Evolutionary conservation across 1,284 basidiomycete genomes (phyloP).

Genomic region (Cutaneotrichosporon curvatum): DNA sequence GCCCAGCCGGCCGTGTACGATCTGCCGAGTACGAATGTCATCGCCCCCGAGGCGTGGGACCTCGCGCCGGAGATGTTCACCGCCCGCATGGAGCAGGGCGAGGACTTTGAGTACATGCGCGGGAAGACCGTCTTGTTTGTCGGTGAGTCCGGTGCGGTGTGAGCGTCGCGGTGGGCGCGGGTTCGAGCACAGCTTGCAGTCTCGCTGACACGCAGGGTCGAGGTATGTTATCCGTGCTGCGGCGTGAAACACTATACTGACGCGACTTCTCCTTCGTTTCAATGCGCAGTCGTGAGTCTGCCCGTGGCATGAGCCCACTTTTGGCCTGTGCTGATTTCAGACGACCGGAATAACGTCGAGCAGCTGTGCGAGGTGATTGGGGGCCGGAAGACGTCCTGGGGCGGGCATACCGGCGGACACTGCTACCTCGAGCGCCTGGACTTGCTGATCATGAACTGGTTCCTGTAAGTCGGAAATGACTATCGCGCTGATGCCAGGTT

Average conservation of each 20-base stretch:
- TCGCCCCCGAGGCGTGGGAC: conserved; percentile 8
- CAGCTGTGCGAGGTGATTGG: conserved; percentile 9
- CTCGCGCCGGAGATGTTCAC: conserved; percentile 10
- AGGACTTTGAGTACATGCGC: conserved; percentile 14
- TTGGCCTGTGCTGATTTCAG: neutral
- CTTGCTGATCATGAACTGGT: conserved; percentile 20
- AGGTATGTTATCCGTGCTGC: neutral
- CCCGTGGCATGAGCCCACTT: too few species aligned
- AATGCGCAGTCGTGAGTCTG: neutral
- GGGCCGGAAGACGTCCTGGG: conserved; percentile 8
- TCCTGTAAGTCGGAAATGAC: conserved; percentile 15
- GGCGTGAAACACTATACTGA: neutral
- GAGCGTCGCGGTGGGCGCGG: neutral
- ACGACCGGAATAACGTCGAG: conserved; percentile 10
- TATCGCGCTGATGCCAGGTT: conserved; percentile 7
- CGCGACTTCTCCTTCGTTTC: neutral
- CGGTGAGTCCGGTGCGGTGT: conserved; percentile 7
- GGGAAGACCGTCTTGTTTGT: conserved; percentile 16
- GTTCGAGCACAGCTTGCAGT: neutral
- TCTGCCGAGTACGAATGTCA: conserved; percentile 4
- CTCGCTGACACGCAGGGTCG: neutral
- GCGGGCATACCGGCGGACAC: conserved; percentile 15
- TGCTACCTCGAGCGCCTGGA: conserved; percentile 17
- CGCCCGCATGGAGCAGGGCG: conserved; percentile 9
- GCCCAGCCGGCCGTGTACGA: conserved; percentile 5